Conservation (phyloP, 108 stramenopile species). For the Stephanodiscus triporus region DNA sequence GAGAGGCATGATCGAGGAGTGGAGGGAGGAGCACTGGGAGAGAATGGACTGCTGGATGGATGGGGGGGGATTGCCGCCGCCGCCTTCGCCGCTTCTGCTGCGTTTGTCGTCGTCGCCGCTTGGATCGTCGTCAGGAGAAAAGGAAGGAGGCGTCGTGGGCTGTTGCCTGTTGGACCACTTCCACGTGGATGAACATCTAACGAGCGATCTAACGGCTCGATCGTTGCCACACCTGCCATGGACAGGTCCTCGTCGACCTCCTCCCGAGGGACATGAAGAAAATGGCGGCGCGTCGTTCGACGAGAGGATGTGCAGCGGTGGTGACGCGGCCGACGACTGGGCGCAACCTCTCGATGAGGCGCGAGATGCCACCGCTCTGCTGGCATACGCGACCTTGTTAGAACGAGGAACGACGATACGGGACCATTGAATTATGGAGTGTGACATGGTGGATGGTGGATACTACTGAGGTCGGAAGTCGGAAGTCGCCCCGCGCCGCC, state of each 20-base stretch:
- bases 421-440: too few species aligned
- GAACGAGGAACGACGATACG: background rate
- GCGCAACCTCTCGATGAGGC: background rate
- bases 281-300: background rate
- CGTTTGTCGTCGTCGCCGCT: constrained; percentile 1
- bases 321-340: background rate
- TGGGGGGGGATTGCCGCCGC: constrained; percentile 16
- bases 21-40: constrained; percentile 48
- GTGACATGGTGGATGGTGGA: too few species aligned
- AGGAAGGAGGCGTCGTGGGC: constrained; percentile 1
- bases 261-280: background rate
- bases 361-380: background rate
- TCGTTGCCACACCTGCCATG: background rate
- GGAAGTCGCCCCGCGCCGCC: too few species aligned
- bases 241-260: background rate
- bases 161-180: constrained; percentile 39
- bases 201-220: background rate
- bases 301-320: background rate
- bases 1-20: constrained; percentile 74
- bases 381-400: background rate
- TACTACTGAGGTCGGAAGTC: too few species aligned
- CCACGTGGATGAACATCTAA: constrained; percentile 40
- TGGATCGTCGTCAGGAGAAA: background rate
- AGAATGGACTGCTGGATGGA: constrained; percentile 46
- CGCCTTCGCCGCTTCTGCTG: constrained; percentile 1